Evolutionary conservation across 352 stramenopile species (phyloP).

Genomic region (Blastocystis hominis): DNA sequence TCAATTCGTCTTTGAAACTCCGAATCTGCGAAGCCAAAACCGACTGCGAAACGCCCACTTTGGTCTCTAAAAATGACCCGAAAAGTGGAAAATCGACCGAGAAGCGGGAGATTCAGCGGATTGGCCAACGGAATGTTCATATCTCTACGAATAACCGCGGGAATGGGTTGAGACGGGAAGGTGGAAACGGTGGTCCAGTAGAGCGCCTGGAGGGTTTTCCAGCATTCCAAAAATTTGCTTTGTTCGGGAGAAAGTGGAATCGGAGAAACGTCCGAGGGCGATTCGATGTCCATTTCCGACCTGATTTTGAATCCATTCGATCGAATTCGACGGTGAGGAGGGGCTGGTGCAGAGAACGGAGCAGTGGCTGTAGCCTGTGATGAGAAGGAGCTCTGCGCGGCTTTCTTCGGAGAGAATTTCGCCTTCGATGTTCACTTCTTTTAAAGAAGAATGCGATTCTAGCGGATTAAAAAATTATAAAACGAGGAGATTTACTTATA

Average conservation of each 20-base stretch:
- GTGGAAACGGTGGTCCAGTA: background rate
- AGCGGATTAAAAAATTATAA: background rate
- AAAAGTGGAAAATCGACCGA: background rate
- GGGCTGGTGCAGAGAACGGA: background rate
- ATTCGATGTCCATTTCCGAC: background rate
- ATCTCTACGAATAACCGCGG: background rate
- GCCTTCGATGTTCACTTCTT: background rate
- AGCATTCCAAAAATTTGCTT: background rate
- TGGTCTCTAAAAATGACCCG: background rate
- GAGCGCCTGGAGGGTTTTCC: background rate
- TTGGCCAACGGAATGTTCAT: background rate
- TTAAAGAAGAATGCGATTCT: background rate
- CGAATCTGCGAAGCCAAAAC: background rate
- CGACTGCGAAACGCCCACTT: background rate
- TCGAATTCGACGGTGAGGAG: background rate
- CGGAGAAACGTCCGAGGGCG: background rate
- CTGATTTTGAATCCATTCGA: background rate
- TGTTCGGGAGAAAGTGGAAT: background rate
- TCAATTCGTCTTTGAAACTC: background rate
- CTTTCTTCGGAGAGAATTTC: background rate
- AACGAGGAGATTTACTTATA: background rate
- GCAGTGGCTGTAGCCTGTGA: background rate
- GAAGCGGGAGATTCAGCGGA: background rate
- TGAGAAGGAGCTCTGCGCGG: background rate
- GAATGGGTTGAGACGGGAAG: background rate